phyloP scores from a whole-genome alignment of 139 green algal species.

The Tetradesmus lagerheimii region DNA sequence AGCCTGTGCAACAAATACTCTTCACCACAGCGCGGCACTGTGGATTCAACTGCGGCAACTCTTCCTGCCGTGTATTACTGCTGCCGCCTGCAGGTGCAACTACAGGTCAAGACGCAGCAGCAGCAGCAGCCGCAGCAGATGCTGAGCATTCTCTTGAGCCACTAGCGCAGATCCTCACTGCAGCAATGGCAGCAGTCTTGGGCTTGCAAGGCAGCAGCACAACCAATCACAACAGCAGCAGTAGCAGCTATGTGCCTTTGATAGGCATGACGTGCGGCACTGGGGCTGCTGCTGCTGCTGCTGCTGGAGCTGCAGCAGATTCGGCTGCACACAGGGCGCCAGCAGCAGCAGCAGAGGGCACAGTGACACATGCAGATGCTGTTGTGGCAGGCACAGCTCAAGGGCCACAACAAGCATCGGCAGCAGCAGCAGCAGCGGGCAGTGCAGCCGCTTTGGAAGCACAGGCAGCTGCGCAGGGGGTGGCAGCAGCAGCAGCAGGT shows the following conservation, averaged over 20 bases:
- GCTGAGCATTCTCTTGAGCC: not conserved
- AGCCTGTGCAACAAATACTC: too few species aligned
- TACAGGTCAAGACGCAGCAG: not conserved
- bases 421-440: too few species aligned
- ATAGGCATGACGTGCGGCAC: not conserved
- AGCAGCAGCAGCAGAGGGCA: too few species aligned
- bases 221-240: not conserved
- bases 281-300: slow-evolving; percentile 15
- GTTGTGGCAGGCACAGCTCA: too few species aligned
- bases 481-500: slow-evolving; percentile 33
- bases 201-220: not conserved
- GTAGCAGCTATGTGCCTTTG: not conserved
- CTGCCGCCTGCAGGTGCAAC: not conserved
- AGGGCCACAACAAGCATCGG: too few species aligned
- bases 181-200: slow-evolving; percentile 33
- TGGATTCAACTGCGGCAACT: too few species aligned
- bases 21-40: too few species aligned
- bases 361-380: too few species aligned
- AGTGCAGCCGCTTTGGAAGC: not conserved
- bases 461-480: not conserved
- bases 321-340: not conserved
- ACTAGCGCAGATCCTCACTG: not conserved
- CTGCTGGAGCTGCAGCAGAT: slow-evolving; percentile 11
- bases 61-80: not conserved
- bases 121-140: slow-evolving; percentile 3